Evolutionary conservation across 2,329 filamentous ascomycete species (phyloP), one percentile per base, ranked within the genome.

Genomic region (Fusarium cicatricum): DNA sequence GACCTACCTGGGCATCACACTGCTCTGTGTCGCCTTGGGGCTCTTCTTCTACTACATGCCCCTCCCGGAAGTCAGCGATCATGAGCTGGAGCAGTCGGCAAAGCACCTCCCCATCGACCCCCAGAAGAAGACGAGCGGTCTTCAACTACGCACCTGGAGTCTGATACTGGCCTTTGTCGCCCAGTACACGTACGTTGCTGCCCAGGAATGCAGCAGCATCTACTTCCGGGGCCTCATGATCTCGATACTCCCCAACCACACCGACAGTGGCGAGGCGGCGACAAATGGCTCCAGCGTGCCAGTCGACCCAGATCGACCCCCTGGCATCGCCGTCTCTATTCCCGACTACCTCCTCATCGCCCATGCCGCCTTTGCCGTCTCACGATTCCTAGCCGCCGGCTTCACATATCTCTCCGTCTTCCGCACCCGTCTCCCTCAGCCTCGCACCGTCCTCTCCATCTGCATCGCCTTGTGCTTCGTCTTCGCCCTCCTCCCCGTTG

Each of bases 1-100:
- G 89, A 90, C 90, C 0, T 95, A 95, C 65, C 82, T 95, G n/a
- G 89, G 87, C 50, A 89, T 94, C 57, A 91, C 90, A 0, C 79
- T 89, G 19, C 87, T 92, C 51, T 90, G 89, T 53, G 90, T 89
- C 46, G 78, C 84, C 3, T 80, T 96, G 3, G 90, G 86, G 0
- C 76, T 89, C 4, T 85, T 89, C 69, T 88, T 89, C 70, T 89
- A 85, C 69, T 89, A 89, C 66, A 85, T 88, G 79, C 86, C 86
- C 1, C 75, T 89, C 3, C 85, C 86, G 1, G 86, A 88, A 61
- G 81, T 86, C 9, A 80, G 77, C 31, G 85, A 87, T 58, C 72
- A 74, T 15, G 84, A 86, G 57, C 77, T 87, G 32, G 80, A 83
- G 56, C 70, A 75, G 12, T 78, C 79, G 1, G 78, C 81, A 12